These are phyloP conservation scores for Garcia nutans DNA, from an alignment of 345 rosid species.

Conservation along the genomic window DNA sequence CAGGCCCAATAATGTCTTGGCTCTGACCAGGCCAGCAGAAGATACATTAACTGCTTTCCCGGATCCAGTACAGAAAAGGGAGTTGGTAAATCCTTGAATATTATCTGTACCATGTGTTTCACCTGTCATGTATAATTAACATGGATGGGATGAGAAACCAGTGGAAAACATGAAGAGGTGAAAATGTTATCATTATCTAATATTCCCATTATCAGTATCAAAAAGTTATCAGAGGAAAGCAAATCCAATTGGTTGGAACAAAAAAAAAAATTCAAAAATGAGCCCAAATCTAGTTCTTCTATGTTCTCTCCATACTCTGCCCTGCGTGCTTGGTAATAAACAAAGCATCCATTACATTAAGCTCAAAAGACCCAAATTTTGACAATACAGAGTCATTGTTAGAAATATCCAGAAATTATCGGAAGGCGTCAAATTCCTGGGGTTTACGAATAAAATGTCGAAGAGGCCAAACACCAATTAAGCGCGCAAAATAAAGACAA, in stretches of 20 bases:
- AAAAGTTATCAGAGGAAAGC: background rate
- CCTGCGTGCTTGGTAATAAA: background rate
- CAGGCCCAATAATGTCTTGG: conserved; percentile 65
- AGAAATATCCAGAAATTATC: background rate
- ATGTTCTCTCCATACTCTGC: background rate
- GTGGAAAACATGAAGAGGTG: background rate
- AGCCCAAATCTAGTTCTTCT: background rate
- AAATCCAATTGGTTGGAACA: background rate
- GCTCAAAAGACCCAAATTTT: background rate
- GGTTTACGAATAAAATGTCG: background rate
- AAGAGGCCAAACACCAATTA: background rate
- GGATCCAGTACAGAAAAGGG: conserved; percentile 75
- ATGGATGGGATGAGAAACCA: background rate
- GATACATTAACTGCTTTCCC: conserved; percentile 67
- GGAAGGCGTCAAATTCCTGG: background rate
- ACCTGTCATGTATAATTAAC: conserved; percentile 28
- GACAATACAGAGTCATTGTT: background rate
- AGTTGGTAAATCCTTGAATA: conserved; percentile 31
- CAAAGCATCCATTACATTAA: background rate
- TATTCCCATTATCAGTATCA: background rate
- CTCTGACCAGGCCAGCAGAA: conserved; percentile 64
- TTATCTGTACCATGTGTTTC: conserved; percentile 25
- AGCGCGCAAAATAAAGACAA: background rate
- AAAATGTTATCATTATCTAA: background rate
- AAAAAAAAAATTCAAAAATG: background rate